Evolutionary conservation across 2,329 filamentous ascomycete species (phyloP).

Genomic region (Aurifilum marmelostoma): DNA sequence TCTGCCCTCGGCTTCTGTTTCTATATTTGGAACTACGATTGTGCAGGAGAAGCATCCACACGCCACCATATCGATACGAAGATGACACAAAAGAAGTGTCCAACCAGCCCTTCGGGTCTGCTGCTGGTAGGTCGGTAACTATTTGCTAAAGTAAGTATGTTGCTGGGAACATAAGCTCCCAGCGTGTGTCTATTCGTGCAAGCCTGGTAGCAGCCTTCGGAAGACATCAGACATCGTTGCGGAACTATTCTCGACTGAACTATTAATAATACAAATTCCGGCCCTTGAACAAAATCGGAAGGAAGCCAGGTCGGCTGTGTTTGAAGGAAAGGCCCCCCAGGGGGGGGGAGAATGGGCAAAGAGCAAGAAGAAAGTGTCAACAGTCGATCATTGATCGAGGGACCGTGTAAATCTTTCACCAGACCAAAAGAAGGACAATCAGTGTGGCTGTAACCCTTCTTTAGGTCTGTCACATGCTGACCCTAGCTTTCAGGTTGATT

Average conservation of each 20-base stretch:
- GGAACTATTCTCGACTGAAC: neutral
- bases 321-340: too few species aligned
- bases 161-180: neutral
- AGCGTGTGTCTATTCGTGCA: neutral
- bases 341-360: neutral
- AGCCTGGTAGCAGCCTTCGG: neutral
- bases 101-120: neutral
- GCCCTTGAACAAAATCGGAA: neutral
- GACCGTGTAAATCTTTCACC: neutral
- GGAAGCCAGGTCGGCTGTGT: neutral
- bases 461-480: neutral
- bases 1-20: neutral
- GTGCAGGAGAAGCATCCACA: neutral
- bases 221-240: neutral
- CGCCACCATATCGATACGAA: neutral
- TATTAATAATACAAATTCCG: neutral
- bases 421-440: neutral
- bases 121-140: neutral
- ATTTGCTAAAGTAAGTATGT: neutral
- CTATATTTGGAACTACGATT: neutral
- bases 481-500: neutral
- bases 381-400: neutral
- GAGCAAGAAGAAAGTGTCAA: neutral
- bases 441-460: neutral
- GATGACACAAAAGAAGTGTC: neutral